Evolutionary conservation across 2,329 filamentous ascomycete species (phyloP).

Genomic region (Aspergillus floridensis): DNA sequence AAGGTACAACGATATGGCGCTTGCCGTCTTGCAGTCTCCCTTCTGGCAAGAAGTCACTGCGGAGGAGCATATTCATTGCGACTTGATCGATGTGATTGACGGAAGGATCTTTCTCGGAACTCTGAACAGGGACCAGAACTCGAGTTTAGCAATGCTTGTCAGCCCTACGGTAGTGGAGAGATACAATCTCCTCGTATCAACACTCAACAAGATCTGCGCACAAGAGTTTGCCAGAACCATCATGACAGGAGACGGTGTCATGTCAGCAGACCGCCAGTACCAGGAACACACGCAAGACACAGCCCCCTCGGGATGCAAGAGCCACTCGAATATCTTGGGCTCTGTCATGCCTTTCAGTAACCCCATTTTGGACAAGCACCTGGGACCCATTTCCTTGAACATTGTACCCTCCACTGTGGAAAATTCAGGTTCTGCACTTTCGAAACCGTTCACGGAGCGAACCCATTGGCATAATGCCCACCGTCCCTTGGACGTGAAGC

Average conservation of each 20-base stretch:
- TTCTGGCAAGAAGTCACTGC: conserved; percentile 35
- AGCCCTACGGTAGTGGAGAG: conserved; percentile 11
- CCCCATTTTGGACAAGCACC: conserved; percentile 27
- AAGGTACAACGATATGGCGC: conserved; percentile 38
- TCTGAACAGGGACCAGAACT: conserved; percentile 8
- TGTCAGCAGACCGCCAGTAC: not conserved
- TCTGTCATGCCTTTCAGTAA: conserved; percentile 26
- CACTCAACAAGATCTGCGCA: conserved; percentile 7
- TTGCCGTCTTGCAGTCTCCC: conserved; percentile 36
- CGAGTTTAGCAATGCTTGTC: not conserved
- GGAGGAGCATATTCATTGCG: conserved; percentile 32
- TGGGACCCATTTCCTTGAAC: conserved; percentile 24
- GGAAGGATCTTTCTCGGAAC: conserved; percentile 46
- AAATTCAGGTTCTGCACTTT: conserved; percentile 10
- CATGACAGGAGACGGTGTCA: not conserved
- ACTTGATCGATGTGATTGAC: conserved; percentile 57
- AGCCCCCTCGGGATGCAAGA: too few relatives aligned
- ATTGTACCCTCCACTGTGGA: conserved; percentile 11
- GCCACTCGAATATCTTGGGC: not conserved
- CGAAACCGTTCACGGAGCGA: conserved; percentile 29
- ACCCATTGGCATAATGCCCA: conserved; percentile 35
- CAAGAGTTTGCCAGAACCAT: too few relatives aligned
- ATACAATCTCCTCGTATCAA: conserved; percentile 13
- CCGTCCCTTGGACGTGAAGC: conserved; percentile 25
- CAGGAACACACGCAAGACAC: not conserved